A percentile compares a stretch with the other conserved stretches of the same genome.
Evolutionary conservation across 1,284 basidiomycete species (phyloP).

Genomic region (Trametes hirsuta): DNA sequence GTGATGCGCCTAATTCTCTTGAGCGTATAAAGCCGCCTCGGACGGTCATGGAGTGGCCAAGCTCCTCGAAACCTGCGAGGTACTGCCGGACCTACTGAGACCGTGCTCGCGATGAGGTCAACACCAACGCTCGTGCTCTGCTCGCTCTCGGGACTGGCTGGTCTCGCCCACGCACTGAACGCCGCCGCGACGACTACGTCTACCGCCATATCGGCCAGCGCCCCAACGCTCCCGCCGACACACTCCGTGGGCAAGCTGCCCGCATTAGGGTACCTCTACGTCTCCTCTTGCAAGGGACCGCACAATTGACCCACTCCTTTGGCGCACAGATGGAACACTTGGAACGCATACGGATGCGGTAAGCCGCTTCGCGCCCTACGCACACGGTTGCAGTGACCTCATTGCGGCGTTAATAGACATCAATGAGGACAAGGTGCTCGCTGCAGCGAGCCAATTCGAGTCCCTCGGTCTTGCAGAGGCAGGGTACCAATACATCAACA

Average conservation of each 20-base stretch:
- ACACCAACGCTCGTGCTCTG: no score
- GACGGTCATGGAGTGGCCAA: no score
- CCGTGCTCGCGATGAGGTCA: no score
- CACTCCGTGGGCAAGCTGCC: constrained; percentile 37
- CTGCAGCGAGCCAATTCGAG: constrained; percentile 50
- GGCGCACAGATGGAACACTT: constrained; percentile 50
- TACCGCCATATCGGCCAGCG: constrained; percentile 21
- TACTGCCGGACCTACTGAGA: no score
- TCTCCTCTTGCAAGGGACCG: neutral
- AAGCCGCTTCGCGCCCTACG: neutral
- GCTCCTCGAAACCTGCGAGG: no score
- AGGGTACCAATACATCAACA: constrained; percentile 59
- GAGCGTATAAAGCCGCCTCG: no score
- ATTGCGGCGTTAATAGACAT: constrained; percentile 38
- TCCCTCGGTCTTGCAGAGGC: constrained; percentile 51
- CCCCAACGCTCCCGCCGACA: constrained; percentile 38
- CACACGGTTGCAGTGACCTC: neutral
- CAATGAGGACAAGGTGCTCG: constrained; percentile 48
- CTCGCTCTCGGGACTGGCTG: no score
- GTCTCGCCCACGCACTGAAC: no score
- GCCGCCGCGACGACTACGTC: constrained; percentile 4
- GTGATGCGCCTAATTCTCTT: no score
- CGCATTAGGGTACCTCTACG: constrained; percentile 37
- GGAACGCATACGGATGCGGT: constrained; percentile 57
- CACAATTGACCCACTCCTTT: neutral